Base-by-base conservation (phyloP, 2,329 filamentous ascomycete genomes). In the Colletotrichum graminicola region DNA sequence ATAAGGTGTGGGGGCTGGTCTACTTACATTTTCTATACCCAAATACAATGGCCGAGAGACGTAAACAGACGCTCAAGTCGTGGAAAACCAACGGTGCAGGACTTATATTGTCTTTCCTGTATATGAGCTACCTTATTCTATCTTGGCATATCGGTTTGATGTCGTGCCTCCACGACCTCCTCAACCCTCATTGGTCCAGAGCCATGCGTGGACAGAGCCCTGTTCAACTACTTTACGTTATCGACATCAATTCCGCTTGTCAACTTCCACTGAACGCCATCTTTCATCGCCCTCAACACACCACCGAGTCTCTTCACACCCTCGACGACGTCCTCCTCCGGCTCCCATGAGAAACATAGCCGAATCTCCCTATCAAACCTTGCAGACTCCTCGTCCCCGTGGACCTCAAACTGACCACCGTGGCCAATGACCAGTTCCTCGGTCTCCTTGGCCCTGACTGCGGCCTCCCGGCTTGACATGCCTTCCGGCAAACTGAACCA, bases 321-420 rank as follows among this genome's bases (percentile, higher is more conserved):
- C 76, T 94, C 91, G 0, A 84, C 85, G 21, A 97, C 80, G 63
- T 88, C 84, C 32, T 86, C 84, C 76, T 92, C 90, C 1, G 91
- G 86, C 79, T 93, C 92, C 89, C 92, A 95, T 7, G 91, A 86
- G 80, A 93, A 94, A 72, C 91, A 94, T 26, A 94, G 79, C 49
- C 92, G 85, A 32, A 94, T 80, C 61, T 87, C 86, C 62, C 85
- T 80, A 29, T 87, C 83, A 77, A 95, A 93, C 51, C 81, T 82
- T 41, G 85, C 82, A 18, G 83, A 81, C 4, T 79, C 79, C 73
- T 87, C 82, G 75, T 92, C 90, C 0, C 87, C 88, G 18, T 84
- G 82, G 16, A 93, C 89, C 76, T 91, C 89, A 79, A 95, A 97
- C 73, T 93, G 85, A 61, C 86, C 84, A 3, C 94, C 94, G 29